Evolutionary conservation across 108 stramenopile genomes (phyloP), one percentile per base, ranked within the genome.

Genomic region (Nitzschia inconspicua): DNA sequence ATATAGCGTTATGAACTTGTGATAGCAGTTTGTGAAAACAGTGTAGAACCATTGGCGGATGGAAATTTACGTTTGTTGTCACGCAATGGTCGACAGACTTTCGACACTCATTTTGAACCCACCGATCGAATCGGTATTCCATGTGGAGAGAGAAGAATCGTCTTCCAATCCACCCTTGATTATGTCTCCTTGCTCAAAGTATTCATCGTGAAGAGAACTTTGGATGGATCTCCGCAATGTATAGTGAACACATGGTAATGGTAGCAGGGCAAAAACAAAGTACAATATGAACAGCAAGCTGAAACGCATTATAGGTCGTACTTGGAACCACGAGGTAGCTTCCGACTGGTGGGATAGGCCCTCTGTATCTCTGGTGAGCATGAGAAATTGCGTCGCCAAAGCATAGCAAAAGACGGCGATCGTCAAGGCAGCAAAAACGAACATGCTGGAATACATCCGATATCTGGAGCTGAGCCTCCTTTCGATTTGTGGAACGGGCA

Each of bases 141-240:
- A 26, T 11, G 58, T 60, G 32, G 59, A 59, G n/a, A 60, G 37
- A 5, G 67, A 57, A n/a, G 67, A 68, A 0, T 68, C 58, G 23
- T 68, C 67, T 35, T 35, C 34, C 7, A 20, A 39, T 27, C 42
- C 67, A 3, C 24, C 54, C 44, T 22, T 58, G 29, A 52, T 14
- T 9, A 50, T 19, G 25, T 40, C 59, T 18, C 67, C 58, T 3
- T 14, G 43, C 24, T 60, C 59, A 43, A 60, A 53, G 44, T 60
- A 68, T 30, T 60, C 67, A 20, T 58, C 58, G 31, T 68, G 51
- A 7, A 68, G 32, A 20, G 48, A 57, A 4, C 30, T 8, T 60
- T 59, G 43, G 20, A 68, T 30, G 0, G 28, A n/a, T 1, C 23
- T 27, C 14, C 31, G 23, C 7, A 68, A 24, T 16, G 34, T 11